Conservation (phyloP, 139 green algal species). For the Tetraselmis chui region DNA sequence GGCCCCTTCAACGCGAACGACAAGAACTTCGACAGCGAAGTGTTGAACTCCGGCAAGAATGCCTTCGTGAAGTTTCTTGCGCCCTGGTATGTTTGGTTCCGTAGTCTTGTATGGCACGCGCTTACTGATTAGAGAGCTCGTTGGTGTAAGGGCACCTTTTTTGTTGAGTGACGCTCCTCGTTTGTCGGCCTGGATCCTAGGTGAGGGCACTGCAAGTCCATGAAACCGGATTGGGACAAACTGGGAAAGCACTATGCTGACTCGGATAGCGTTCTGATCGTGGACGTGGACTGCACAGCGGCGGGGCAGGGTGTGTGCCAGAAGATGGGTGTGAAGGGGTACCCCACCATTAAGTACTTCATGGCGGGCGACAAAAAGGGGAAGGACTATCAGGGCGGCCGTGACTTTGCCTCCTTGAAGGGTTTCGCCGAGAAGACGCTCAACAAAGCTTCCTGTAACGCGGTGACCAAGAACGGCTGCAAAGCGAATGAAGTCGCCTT, state of each 20-base stretch:
- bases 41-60: conserved; percentile 16
- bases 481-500: conserved; percentile 18
- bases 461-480: conserved; percentile 22
- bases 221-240: conserved; percentile 30
- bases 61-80: conserved; percentile 27
- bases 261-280: conserved; percentile 18
- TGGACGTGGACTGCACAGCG: conserved; percentile 29
- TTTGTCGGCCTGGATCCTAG: neutral
- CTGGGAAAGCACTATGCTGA: conserved; percentile 15
- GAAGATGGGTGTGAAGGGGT: conserved; percentile 23
- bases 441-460: conserved; percentile 19
- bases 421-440: conserved; percentile 13
- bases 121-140: no score
- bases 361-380: conserved; percentile 19
- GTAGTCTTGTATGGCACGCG: no score
- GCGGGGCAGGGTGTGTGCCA: conserved; percentile 15
- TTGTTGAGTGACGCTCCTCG: neutral
- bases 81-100: conserved; percentile 12
- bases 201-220: conserved; percentile 33
- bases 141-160: no score
- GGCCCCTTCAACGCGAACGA: conserved; percentile 9
- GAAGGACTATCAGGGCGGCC: conserved; percentile 20
- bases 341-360: conserved; percentile 23
- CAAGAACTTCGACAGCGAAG: conserved; percentile 22
- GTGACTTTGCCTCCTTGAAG: conserved; percentile 16